Base-by-base conservation (phyloP, 768 basidiomycete species). In the Rhodocollybia butyracea region DNA sequence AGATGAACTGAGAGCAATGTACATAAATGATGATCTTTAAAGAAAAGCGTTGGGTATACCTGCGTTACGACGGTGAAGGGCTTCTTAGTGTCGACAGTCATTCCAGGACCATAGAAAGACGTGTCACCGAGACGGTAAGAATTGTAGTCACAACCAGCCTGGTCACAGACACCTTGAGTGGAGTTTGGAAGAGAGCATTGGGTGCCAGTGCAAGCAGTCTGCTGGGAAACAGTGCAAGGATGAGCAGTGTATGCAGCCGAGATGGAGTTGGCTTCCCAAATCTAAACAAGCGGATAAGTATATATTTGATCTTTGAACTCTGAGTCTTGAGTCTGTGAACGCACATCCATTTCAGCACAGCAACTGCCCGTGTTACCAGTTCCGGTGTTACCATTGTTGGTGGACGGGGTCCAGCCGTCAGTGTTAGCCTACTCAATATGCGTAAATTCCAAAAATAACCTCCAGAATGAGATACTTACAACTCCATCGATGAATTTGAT, bases 401-500 rank as follows among this genome's bases (percentile, higher is more conserved):
- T 42, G 22, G 53, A 43, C 1, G 59, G 70, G 60, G 54, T 61
- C 19, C 73, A 76, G 51, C 79, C 71, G 61, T 76, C 72, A 7
- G 77, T 71, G 57, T 79, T 73, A 17, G 71, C 73, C 74, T 46
- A 3, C 17, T n/a, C 15, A 22, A 45, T 21, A 26, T 51, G 11
- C 29, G 57, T 59, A 40, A 13, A 15, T 4, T 27, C 24, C 21
- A 17, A 5, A 19, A 45, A 5, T 22, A 21, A 36, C 26, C 27
- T 19, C 29, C 7, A 24, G n/a, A 6, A 30, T 10, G 19, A 32
- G 19, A 36, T 5, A 62, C 74, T 54, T 47, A 79, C 81, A 71
- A 72, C 63, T 63, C 83, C 83, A 66, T 80, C 75, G 67, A 85
- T 83, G 67, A 84, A 84, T 66, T 85, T 84, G 67, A 83, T 73